Percentiles rank a stretch among this genome's conserved stretches.
phyloP scores from a whole-genome alignment of 176 grass and related monocot species.

The Miscanthus lutarioriparius region DNA sequence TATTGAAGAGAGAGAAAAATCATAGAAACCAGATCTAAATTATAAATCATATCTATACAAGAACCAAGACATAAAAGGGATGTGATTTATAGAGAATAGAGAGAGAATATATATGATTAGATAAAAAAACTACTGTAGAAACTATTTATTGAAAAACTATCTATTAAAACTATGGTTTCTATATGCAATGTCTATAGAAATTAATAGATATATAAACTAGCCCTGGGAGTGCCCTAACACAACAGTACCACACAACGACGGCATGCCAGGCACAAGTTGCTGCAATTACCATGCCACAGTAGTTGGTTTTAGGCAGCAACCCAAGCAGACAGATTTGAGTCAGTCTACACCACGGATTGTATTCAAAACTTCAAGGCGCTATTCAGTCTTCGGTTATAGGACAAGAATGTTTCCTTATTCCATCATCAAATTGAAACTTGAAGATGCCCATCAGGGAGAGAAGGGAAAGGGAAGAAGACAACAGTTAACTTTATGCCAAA shows the following conservation, averaged over 20 bases:
- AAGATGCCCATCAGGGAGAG: not conserved
- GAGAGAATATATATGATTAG: no score
- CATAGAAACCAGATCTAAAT: no score
- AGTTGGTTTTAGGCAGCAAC: not conserved
- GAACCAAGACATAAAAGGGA: no score
- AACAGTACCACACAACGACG: not conserved
- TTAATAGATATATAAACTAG: no score
- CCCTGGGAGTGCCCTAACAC: no score
- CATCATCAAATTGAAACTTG: conserved; percentile 35
- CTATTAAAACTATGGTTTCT: no score
- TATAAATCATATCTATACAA: no score
- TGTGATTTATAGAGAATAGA: no score
- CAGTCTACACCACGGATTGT: conserved; percentile 1
- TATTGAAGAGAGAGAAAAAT: no score
- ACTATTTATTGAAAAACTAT: no score
- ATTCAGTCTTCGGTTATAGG: conserved; percentile 30
- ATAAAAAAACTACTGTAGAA: no score
- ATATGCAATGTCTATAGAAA: no score
- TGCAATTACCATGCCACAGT: not conserved
- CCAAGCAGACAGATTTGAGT: not conserved
- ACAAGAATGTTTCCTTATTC: conserved; percentile 45
- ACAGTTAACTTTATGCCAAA: conserved; percentile 44
- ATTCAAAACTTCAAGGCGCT: conserved; percentile 50
- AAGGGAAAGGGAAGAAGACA: not conserved
- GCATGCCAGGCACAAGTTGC: not conserved